Base-by-base conservation (phyloP, 805 yeast genomes). In the Candida arabinofermentans region DNA sequence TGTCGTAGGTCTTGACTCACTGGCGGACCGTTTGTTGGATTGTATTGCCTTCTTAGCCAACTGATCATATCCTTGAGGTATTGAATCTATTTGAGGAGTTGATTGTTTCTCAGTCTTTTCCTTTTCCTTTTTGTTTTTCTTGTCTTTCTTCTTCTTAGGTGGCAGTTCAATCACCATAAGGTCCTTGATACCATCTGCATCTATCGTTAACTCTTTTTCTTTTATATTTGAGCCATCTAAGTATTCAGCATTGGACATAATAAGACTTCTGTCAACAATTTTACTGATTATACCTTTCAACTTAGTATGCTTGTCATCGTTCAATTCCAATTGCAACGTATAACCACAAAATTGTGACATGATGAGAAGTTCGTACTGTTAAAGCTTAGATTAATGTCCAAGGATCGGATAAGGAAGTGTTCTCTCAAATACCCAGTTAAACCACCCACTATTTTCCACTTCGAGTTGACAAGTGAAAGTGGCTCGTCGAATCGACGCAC, bases 121-220 rank as follows among this genome's bases (percentile, higher is more conserved):
- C 29, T 39, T 36, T 39, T 44, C 39, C 17, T 17, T 30, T n/a
- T 42, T 41, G 16, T 42, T 43, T 27, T 57, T 54, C 44, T 61
- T 48, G 2, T 53, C 54, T 36, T 47, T 53, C 42, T 49, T 54
- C 39, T 49, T 58, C 37, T 42, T 53, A 10, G 59, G 49, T 2
- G 85, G 83, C n/a, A 81, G 57, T 36, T 70, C 79, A 6, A 74
- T 48, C 8, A 81, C 85, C 44, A 72, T 74, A 58, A 81, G 62
- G 53, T 81, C 85, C 4, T 66, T 58, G 34, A 81, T 77, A 12
- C 63, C 63, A 10, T 51, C 36, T 27, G 77, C 75, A 47, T 60
- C 34, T 30, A 64, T 44, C 5, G 43, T 21, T 6, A 54, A 35
- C 41, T 53, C 55, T 14, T 47, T 43, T 6, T 49, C 37, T 3